Conservation (phyloP, 495 filamentous ascomycete species). For the Chlorociboria aeruginascens region DNA sequence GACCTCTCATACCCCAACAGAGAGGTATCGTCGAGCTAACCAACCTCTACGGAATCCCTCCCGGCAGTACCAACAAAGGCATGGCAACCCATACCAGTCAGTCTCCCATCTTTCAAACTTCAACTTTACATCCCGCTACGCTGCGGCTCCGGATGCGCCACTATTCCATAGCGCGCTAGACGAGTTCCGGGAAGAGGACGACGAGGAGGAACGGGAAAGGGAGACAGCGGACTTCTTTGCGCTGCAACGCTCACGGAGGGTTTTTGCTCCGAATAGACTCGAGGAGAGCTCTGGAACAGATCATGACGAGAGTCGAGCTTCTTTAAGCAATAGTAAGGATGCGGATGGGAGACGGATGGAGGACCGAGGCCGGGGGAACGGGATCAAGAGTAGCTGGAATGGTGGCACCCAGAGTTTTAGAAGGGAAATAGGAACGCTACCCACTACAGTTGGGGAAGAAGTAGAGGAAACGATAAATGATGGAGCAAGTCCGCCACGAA, state of each 20-base stretch:
- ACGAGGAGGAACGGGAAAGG: constrained; percentile 80
- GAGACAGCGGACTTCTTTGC: constrained; percentile 92
- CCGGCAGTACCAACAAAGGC: constrained; percentile 12
- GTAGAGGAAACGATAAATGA: constrained; percentile 32
- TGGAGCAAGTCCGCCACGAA: constrained; percentile 32
- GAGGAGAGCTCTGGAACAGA: constrained; percentile 75
- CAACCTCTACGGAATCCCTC: constrained; percentile 8
- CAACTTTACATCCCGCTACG: constrained; percentile 63
- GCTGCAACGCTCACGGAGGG: constrained; percentile 73
- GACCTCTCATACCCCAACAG: constrained; percentile 27
- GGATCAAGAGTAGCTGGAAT: constrained; percentile 51
- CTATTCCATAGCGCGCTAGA: constrained; percentile 77
- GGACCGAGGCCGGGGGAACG: constrained; percentile 33
- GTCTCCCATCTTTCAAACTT: constrained; percentile 61
- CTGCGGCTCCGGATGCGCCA: constrained; percentile 58
- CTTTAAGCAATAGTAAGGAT: constrained; percentile 39
- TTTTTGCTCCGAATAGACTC: constrained; percentile 68
- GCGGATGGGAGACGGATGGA: constrained; percentile 24
- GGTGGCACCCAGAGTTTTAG: constrained; percentile 33
- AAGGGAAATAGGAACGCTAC: constrained; percentile 16
- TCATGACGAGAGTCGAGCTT: constrained; percentile 46
- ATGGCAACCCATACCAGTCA: constrained; percentile 59
- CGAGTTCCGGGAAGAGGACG: constrained; percentile 78
- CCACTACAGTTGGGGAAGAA: constrained; percentile 27
- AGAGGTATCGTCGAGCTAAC: constrained; percentile 26